Evolutionary conservation across 2,329 filamentous ascomycete species (phyloP), one percentile per base, ranked within the genome.

Genomic region (Fusarium denticulatum): DNA sequence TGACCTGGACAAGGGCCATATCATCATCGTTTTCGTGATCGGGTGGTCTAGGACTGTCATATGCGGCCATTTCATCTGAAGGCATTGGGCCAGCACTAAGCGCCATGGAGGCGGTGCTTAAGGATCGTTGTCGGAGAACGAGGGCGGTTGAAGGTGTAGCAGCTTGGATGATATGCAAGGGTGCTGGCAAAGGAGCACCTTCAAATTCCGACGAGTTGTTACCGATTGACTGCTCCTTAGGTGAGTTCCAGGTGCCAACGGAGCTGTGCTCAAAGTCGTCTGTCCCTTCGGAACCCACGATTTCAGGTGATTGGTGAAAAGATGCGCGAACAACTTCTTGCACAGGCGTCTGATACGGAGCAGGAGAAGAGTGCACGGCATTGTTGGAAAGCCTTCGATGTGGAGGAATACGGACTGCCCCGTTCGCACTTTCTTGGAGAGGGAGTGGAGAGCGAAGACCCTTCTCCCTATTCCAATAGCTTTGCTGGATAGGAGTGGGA

Each of bases 111-210:
- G 59, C 37, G 26, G 58, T 64, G 56, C 70, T 60, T 14, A 39
- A 49, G 20, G 63, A 40, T 11, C 15, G 22, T 40, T 42, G 40
- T 2, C 24, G 55, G 14, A 34, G 32, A 9, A 40, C 32, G 14
- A 36, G 53, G 14, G 34, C 32, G 3, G 56, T 37, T 12, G 45
- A 50, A 7, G 45, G 14, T 20, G 62, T 28, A 5, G 63, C 42
- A 7, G 74, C 68, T 20, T 77, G 62, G 12, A 77, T 78, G 6
- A 77, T 32, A 37, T 78, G 72, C 3, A 77, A 60, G 0, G 74
- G 74, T n/a, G 63, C 68, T 28, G 76, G 76, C 15, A 68, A 60
- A 8, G 72, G 76, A 20, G 60, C 68, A 5, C 45, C 45, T 42
- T 37, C 37, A 22, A 58, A 28, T 7, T 62, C 58, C 3, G 45